Evolutionary conservation across 768 basidiomycete genomes (phyloP).

Genomic region (Hypsizygus marmoreus): DNA sequence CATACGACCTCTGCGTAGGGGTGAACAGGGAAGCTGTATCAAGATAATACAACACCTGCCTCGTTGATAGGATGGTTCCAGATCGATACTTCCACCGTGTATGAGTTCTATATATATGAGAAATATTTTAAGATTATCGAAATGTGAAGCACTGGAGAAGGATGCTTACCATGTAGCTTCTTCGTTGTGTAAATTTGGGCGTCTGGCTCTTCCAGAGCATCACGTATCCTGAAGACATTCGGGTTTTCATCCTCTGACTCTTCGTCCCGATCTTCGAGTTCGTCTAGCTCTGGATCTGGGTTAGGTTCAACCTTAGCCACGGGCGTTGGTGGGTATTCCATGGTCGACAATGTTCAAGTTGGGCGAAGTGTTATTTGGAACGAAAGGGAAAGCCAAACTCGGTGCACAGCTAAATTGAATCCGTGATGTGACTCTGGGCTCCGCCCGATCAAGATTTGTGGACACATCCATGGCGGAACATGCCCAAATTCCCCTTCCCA

Average conservation of each 20-base stretch:
- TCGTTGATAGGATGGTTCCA: conserved; percentile 74
- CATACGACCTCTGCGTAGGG: conserved; percentile 69
- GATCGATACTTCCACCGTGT: conserved; percentile 68
- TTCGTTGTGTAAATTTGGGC: conserved; percentile 44
- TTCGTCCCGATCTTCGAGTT: conserved; percentile 49
- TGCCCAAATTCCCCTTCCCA: conserved; percentile 59
- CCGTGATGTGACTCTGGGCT: too few species aligned
- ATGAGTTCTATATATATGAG: conserved; percentile 49
- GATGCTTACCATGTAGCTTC: conserved; percentile 47
- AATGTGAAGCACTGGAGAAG: background rate
- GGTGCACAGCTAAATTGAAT: background rate
- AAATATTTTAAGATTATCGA: background rate
- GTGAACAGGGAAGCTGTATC: background rate
- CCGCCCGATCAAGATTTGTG: background rate
- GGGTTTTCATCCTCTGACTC: conserved; percentile 40
- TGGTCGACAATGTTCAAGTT: background rate
- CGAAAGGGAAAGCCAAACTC: conserved; percentile 5
- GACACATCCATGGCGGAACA: conserved; percentile 21
- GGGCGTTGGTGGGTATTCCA: conserved; percentile 10
- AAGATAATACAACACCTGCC: conserved; percentile 37
- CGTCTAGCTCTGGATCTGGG: conserved; percentile 45
- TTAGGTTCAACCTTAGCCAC: conserved; percentile 16
- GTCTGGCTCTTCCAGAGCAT: conserved; percentile 40
- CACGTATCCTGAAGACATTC: conserved; percentile 44
- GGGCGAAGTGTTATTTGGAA: conserved; percentile 7